Base-by-base conservation (phyloP, 1,284 basidiomycete species). In the Ceratobasidium sp. region DNA sequence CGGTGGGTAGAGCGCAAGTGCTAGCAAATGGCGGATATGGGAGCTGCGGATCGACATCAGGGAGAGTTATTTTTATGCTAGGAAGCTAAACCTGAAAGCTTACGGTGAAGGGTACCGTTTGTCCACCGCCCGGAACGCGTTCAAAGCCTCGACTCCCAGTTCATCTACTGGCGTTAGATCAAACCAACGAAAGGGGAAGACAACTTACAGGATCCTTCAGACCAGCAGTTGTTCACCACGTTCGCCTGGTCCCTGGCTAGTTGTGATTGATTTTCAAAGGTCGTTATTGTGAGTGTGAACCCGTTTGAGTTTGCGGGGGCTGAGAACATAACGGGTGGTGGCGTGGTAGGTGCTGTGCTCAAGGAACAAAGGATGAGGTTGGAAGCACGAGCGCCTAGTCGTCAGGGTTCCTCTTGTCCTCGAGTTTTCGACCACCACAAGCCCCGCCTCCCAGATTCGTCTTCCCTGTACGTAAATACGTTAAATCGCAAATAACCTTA, bases 171-270 rank as follows among this genome's bases (percentile, higher is more conserved):
- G 19, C 11, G 39, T 41, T 53, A n/a, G 24, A 61, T 61, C 39
- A 19, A 34, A 9, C 27, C 29, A n/a, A 29, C 11, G n/a, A 58
- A 58, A 29, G 16, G 29, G 11, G 31, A 24, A 39, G 31, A 22
- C 13, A 37, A 58, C 65, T 53, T 43, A 69, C 65, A 69, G 16
- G 49, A 54, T 19, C 65, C 65, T 56, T 69, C 65, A 27, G 65
- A 69, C 65, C 65, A 69, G 43, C 65, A 69, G 46, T 69, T 69
- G 37, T 69, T 69, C 13, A 69, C 65, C n/a, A 69, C 51, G 29
- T n/a, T 54, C 4, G 22, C 37, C 27, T 69, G 65, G 51, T 69
- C 65, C 27, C 34, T 56, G 4, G 14, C 27, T 27, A 69, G 29
- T 31, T 54, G 65, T 8, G 34, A 29, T 69, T 69, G 51, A 51